phyloP scores from a whole-genome alignment of 306 rosid species.

The Delonix regia region DNA sequence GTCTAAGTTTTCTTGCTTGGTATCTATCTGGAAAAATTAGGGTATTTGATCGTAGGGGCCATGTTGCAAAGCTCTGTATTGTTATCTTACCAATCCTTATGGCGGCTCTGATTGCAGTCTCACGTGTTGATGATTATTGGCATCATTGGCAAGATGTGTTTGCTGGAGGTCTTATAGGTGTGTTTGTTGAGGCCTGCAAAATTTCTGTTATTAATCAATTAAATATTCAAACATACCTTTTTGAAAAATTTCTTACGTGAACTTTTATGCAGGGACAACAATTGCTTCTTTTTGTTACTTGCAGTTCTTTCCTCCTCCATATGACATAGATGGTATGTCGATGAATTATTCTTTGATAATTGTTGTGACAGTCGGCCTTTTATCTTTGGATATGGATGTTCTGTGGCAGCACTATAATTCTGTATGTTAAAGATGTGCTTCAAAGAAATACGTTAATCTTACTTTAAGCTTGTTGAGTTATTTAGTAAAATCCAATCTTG shows the following conservation, averaged over 20 bases:
- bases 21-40: constrained; percentile 80
- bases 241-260: constrained; percentile 38
- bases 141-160: constrained; percentile 97
- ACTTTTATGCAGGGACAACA: constrained; percentile 59
- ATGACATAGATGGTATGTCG: constrained; percentile 73
- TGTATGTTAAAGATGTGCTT: background rate
- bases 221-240: background rate
- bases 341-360: constrained; percentile 15
- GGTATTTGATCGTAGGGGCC: constrained; percentile 83
- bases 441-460: background rate
- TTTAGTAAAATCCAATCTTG: background rate
- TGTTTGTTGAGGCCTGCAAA: constrained; percentile 34
- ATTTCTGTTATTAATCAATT: constrained; percentile 14
- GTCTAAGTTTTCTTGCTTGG: constrained; percentile 83
- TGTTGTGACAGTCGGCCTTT: constrained; percentile 12
- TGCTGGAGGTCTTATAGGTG: constrained; percentile 85
- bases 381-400: background rate
- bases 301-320: constrained; percentile 95
- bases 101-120: constrained; percentile 77
- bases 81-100: constrained; percentile 67
- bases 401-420: background rate
- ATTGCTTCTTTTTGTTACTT: constrained; percentile 86
- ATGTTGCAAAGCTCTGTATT: constrained; percentile 81
- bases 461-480: background rate
- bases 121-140: constrained; percentile 98